phyloP scores from a whole-genome alignment of 352 stramenopile genomes.

The Globisporangium megalacanthum region DNA sequence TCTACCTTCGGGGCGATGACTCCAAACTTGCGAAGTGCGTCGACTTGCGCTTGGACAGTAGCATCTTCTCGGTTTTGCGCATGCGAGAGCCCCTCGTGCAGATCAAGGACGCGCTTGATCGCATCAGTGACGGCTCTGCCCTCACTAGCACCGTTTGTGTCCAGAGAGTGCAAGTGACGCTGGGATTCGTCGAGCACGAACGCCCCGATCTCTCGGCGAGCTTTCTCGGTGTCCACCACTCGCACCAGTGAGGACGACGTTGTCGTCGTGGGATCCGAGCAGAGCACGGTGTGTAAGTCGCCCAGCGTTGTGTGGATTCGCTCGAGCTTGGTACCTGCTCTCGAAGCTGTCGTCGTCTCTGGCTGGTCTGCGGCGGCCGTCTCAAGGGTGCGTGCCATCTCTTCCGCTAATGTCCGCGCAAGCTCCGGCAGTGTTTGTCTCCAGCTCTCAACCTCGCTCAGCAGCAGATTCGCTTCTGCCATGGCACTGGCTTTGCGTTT shows the following conservation, averaged over 20 bases:
- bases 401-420: constrained; percentile 23
- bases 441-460: constrained; percentile 42
- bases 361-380: constrained; percentile 5
- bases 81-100: constrained; percentile 34
- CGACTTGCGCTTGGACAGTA: constrained; percentile 18
- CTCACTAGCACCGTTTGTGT: background rate
- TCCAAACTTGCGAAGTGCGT: constrained; percentile 36
- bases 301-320: constrained; percentile 22
- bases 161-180: constrained; percentile 19
- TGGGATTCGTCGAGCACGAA: constrained; percentile 42
- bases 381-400: constrained; percentile 23
- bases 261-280: constrained; percentile 33
- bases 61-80: constrained; percentile 58
- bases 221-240: constrained; percentile 37
- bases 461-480: constrained; percentile 11
- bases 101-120: constrained; percentile 24
- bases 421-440: constrained; percentile 20
- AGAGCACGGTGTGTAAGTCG: constrained; percentile 34
- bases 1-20: constrained; percentile 34
- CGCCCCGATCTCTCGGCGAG: constrained; percentile 43
- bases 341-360: constrained; percentile 11
- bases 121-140: background rate
- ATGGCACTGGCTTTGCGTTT: constrained; percentile 11
- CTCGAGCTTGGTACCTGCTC: constrained; percentile 22
- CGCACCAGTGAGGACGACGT: constrained; percentile 50